Conservation (phyloP, 2,329 filamentous ascomycete species). For the Grosmannia penicillata region DNA sequence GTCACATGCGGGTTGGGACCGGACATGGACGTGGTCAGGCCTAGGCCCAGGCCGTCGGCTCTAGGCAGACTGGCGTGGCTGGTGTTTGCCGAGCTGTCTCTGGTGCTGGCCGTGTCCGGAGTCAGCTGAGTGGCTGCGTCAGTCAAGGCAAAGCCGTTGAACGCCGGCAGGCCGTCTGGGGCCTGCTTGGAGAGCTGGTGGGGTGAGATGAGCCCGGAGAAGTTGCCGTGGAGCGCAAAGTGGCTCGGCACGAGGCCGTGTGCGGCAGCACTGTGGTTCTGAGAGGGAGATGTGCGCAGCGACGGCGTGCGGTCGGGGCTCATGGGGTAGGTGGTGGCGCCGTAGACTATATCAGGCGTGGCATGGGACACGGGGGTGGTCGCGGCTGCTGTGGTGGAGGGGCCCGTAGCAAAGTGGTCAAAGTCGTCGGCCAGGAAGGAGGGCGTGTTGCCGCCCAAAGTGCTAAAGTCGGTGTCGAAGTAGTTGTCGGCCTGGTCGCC, state of each 20-base stretch:
- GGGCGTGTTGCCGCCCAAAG: constrained; percentile 25
- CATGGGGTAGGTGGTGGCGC: constrained; percentile 24
- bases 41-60: constrained; percentile 30
- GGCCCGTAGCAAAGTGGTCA: constrained; percentile 4
- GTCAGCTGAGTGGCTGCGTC: constrained; percentile 25
- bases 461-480: constrained; percentile 29
- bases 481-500: constrained; percentile 24
- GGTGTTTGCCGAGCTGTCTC: constrained; percentile 13
- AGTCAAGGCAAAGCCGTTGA: constrained; percentile 8
- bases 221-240: constrained; percentile 11
- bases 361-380: constrained; percentile 1
- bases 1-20: constrained; percentile 38
- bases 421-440: constrained; percentile 27
- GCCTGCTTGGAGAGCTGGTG: constrained; percentile 26
- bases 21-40: constrained; percentile 23
- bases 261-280: constrained; percentile 5
- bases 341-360: constrained; percentile 11
- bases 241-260: constrained; percentile 1
- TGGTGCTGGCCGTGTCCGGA: constrained; percentile 32
- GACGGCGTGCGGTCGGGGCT: constrained; percentile 38
- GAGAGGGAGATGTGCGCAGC: constrained; percentile 28
- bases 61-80: constrained; percentile 21
- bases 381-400: too few relatives aligned
- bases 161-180: constrained; percentile 17
- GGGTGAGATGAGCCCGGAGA: constrained; percentile 21